Percentiles rank a stretch among this genome's conserved stretches.
Evolutionary conservation across 768 basidiomycete species (phyloP).

Genomic region (Plicaturopsis crispa): DNA sequence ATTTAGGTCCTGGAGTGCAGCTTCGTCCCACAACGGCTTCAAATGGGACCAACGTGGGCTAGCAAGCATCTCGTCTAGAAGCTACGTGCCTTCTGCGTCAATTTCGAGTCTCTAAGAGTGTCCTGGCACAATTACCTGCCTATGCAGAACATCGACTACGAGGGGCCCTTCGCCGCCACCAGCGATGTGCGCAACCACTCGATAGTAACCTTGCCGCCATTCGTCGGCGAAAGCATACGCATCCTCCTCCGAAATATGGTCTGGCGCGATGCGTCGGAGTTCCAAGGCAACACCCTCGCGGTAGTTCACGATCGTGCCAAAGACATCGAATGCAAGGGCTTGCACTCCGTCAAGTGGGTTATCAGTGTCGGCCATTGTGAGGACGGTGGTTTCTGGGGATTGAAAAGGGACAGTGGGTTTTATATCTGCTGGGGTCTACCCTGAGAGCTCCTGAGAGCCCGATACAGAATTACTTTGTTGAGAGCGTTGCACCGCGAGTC

Average conservation of each 20-base stretch:
- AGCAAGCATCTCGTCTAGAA: conserved; percentile 47
- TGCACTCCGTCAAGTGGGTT: conserved; percentile 30
- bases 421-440: no score
- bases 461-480: no score
- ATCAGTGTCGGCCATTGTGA: no score
- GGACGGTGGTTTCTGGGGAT: no score
- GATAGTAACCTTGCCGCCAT: conserved; percentile 52
- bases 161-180: conserved; percentile 36
- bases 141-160: conserved; percentile 50
- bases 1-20: conserved; percentile 35
- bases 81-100: conserved; percentile 23
- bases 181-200: no score
- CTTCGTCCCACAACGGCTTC: conserved; percentile 34
- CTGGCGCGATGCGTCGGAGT: no score
- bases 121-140: conserved; percentile 28
- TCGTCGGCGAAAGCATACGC: conserved; percentile 46
- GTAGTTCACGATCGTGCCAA: conserved; percentile 48
- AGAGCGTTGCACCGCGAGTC: no score
- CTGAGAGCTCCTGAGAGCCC: no score
- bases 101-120: not conserved
- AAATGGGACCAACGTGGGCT: conserved; percentile 43
- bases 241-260: conserved; percentile 19
- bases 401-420: no score
- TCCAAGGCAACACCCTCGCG: no score
- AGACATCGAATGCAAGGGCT: conserved; percentile 39